These are phyloP conservation scores for Corymbia calophylla DNA, from an alignment of 441 rosid genomes.

Conservation along the genomic window DNA sequence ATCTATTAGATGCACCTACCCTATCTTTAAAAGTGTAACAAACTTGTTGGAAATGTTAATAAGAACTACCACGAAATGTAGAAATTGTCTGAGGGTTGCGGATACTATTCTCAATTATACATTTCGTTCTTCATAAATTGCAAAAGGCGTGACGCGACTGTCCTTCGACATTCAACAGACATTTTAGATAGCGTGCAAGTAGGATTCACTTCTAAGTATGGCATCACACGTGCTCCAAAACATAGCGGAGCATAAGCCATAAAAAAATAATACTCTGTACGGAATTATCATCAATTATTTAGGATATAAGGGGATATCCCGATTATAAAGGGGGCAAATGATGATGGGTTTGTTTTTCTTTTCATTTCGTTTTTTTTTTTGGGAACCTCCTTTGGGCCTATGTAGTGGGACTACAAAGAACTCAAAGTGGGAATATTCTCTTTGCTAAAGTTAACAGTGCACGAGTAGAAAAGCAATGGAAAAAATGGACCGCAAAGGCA, in stretches of 20 bases:
- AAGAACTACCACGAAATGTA: neutral
- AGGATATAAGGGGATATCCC: neutral
- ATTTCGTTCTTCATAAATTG: neutral
- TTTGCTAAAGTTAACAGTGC: neutral
- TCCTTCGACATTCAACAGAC: neutral
- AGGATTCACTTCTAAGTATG: neutral
- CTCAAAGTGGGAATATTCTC: neutral
- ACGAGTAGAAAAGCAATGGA: neutral
- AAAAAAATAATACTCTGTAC: neutral
- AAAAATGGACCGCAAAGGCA: neutral
- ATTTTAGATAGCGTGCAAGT: neutral
- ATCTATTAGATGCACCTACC: neutral
- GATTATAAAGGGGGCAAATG: neutral
- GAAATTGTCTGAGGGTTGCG: neutral
- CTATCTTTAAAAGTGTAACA: neutral
- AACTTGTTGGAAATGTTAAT: neutral
- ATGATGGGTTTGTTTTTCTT: neutral
- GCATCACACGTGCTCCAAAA: neutral
- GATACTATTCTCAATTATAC: neutral
- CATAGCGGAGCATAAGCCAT: neutral
- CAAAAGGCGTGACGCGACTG: rapidly evolving
- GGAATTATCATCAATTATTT: neutral
- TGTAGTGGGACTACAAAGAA: neutral
- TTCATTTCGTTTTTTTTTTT: too few species aligned
- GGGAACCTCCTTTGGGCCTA: neutral